phyloP scores from a whole-genome alignment of 768 basidiomycete genomes.

The Mycena chlorophos region DNA sequence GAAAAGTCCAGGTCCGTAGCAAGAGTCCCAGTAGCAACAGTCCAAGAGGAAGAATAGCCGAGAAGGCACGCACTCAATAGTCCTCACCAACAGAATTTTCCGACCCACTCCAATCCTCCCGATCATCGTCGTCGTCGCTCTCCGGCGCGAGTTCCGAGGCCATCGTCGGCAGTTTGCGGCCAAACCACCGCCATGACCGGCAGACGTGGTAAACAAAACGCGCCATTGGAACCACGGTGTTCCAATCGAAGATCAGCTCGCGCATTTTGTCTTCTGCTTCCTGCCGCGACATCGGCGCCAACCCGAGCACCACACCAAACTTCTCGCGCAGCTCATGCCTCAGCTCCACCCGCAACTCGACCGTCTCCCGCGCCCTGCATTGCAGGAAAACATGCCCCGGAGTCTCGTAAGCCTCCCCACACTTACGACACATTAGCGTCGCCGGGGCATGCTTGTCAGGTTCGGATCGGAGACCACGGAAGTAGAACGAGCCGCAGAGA shows the following conservation, averaged over 20 bases:
- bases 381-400: conserved; percentile 9
- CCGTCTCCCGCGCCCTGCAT: conserved; percentile 2
- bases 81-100: background rate
- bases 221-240: conserved; percentile 2
- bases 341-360: background rate
- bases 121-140: background rate
- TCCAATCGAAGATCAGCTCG: background rate
- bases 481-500: background rate
- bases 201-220: conserved; percentile 2
- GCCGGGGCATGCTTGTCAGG: background rate
- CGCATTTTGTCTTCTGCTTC: background rate
- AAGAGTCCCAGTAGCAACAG: too few species aligned
- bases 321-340: background rate
- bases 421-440: background rate
- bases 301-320: background rate
- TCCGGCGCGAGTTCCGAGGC: background rate
- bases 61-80: background rate
- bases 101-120: background rate
- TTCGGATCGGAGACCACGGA: background rate
- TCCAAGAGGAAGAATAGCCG: background rate
- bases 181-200: background rate
- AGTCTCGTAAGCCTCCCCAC: conserved; percentile 3
- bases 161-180: background rate
- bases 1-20: background rate
- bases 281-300: background rate